Evolutionary conservation across 306 rosid species (phyloP).

Genomic region (Cucumis sativus): DNA sequence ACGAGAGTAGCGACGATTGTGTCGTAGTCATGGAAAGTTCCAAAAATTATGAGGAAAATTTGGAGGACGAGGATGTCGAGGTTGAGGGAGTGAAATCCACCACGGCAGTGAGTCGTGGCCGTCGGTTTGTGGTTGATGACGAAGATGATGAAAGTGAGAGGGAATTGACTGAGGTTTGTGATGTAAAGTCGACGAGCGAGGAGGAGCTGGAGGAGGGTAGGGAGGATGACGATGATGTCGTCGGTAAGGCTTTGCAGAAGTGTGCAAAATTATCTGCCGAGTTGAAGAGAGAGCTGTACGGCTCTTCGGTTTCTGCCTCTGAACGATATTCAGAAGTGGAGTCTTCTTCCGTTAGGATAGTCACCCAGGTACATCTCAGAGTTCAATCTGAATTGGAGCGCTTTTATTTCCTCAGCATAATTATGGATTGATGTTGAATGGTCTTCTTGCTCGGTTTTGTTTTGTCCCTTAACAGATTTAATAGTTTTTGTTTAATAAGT

Average conservation of each 20-base stretch:
- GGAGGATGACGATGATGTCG: constrained; percentile 43
- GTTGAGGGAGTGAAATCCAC: constrained; percentile 12
- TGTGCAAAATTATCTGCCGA: constrained; percentile 73
- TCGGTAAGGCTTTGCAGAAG: constrained; percentile 79
- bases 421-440: no score
- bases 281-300: constrained; percentile 60
- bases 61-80: constrained; percentile 56
- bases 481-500: neutral
- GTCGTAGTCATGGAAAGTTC: constrained; percentile 18
- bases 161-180: constrained; percentile 28
- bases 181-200: constrained; percentile 33
- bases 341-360: constrained; percentile 69
- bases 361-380: constrained; percentile 48
- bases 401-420: no score
- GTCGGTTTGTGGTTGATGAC: constrained; percentile 64
- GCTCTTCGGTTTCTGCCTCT: constrained; percentile 48
- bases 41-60: constrained; percentile 1
- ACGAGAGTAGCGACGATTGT: constrained; percentile 29
- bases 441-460: no score
- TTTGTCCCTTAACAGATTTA: no score
- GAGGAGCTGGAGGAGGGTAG: constrained; percentile 20
- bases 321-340: constrained; percentile 75
- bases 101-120: constrained; percentile 31
- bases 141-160: constrained; percentile 39
- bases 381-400: no score